Percentiles rank a stretch among this genome's conserved stretches.
phyloP scores from a whole-genome alignment of 176 grass and related monocot species.

The Musa acuminata region DNA sequence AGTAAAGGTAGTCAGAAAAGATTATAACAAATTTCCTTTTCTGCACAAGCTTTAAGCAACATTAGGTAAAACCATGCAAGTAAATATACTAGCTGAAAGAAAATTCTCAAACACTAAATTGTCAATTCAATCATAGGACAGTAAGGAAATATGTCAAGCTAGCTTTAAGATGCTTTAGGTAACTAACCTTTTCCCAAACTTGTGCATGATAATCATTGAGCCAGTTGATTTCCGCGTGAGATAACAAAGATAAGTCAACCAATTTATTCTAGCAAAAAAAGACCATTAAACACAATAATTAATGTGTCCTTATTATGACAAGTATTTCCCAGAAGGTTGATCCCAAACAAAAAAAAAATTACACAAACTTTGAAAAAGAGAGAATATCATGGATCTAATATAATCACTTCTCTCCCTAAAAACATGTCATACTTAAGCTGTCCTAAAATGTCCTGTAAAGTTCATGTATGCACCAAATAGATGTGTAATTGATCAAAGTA shows the following conservation, averaged over 20 bases:
- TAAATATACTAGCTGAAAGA: not conserved
- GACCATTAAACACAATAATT: not conserved
- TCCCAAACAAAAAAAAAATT: no score
- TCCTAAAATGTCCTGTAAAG: no score
- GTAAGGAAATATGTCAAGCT: not conserved
- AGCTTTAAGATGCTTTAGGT: not conserved
- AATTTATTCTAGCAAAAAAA: slow-evolving; percentile 48
- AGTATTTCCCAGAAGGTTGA: not conserved
- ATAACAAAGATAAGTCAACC: slow-evolving; percentile 55
- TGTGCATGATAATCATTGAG: slow-evolving; percentile 63
- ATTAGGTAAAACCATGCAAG: no score
- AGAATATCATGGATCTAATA: not conserved
- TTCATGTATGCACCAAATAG: no score
- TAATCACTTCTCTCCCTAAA: not conserved
- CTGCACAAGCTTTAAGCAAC: no score
- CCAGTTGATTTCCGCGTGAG: slow-evolving; percentile 65
- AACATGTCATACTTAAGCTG: not conserved
- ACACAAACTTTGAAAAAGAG: no score
- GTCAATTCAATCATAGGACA: not conserved
- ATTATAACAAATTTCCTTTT: no score
- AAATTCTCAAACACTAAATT: not conserved
- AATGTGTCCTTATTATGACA: not conserved
- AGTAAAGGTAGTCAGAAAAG: no score
- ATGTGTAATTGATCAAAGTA: no score
- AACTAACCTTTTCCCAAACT: slow-evolving; percentile 84